Evolutionary conservation across 176 grass and related monocot species (phyloP).

Genomic region (Oryza brachyantha): DNA sequence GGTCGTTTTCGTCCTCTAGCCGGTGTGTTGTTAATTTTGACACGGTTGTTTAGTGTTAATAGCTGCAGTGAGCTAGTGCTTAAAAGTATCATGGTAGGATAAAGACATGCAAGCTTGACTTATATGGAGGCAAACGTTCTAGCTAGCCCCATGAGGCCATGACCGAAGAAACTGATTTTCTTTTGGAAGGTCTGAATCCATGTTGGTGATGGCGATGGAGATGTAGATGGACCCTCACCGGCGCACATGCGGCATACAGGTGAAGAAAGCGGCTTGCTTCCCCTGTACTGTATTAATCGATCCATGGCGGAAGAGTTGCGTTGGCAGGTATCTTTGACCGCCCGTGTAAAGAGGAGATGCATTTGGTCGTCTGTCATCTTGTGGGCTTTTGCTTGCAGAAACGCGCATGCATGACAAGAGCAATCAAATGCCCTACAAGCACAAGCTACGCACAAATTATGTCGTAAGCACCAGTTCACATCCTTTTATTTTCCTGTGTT

Average conservation of each 20-base stretch:
- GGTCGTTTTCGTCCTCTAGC: conserved; percentile 27
- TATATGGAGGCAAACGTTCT: conserved; percentile 22
- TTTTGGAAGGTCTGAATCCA: background rate
- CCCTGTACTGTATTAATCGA: background rate
- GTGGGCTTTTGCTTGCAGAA: conserved; percentile 14
- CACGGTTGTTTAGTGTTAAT: conserved; percentile 15
- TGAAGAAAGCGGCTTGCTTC: conserved; percentile 10
- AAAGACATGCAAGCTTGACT: conserved; percentile 22
- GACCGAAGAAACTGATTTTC: background rate
- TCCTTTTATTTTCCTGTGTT: background rate
- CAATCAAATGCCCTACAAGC: no score
- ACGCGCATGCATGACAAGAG: background rate
- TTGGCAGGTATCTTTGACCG: conserved; percentile 31
- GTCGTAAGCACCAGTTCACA: background rate
- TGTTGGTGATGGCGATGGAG: conserved; percentile 27
- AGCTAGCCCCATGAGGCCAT: background rate
- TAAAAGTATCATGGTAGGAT: background rate
- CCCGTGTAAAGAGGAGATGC: background rate
- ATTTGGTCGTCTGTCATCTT: background rate
- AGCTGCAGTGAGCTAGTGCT: background rate
- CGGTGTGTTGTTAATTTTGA: conserved; percentile 14
- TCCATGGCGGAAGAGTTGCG: conserved; percentile 20
- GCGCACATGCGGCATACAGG: conserved; percentile 16
- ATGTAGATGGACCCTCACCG: background rate
- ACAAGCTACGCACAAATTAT: background rate